Conservation (phyloP, 2,329 filamentous ascomycete genomes). For the Aspergillus sp. region DNA sequence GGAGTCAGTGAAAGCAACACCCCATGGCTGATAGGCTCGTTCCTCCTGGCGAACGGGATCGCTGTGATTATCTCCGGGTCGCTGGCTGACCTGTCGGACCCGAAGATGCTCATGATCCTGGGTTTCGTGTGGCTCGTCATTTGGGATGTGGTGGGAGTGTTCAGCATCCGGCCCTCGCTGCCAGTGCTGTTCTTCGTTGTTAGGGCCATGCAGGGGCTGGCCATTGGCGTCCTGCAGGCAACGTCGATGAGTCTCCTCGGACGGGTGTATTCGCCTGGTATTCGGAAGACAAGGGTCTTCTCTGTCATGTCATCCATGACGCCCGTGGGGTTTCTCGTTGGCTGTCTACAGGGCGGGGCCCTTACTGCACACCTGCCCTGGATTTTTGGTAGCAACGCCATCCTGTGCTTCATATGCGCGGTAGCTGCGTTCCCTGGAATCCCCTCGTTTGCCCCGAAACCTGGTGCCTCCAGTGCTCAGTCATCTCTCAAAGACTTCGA, state of each 20-base stretch:
- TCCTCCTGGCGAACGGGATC: neutral
- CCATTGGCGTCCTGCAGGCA: neutral
- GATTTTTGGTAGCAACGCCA: constrained; percentile 43
- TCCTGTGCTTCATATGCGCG: constrained; percentile 31
- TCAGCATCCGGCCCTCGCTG: neutral
- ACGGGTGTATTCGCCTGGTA: neutral
- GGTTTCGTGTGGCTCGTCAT: neutral
- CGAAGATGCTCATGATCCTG: neutral
- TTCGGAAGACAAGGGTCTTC: neutral
- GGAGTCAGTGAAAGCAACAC: neutral
- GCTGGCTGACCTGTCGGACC: neutral
- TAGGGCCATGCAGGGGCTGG: neutral
- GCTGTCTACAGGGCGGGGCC: constrained; percentile 42
- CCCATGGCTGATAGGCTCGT: neutral
- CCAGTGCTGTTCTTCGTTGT: neutral
- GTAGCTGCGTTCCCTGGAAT: neutral
- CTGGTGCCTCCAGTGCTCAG: neutral
- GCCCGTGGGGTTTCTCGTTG: constrained; percentile 38
- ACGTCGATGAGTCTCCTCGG: neutral
- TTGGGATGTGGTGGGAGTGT: neutral
- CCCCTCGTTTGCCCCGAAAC: neutral
- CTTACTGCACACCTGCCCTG: constrained; percentile 29
- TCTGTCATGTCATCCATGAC: neutral
- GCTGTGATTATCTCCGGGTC: neutral
- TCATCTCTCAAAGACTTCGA: neutral